A percentile compares a stretch with the other conserved stretches of the same genome.
Evolutionary conservation across 2,329 filamentous ascomycete genomes (phyloP).

Genomic region (Davidsoniella australis): DNA sequence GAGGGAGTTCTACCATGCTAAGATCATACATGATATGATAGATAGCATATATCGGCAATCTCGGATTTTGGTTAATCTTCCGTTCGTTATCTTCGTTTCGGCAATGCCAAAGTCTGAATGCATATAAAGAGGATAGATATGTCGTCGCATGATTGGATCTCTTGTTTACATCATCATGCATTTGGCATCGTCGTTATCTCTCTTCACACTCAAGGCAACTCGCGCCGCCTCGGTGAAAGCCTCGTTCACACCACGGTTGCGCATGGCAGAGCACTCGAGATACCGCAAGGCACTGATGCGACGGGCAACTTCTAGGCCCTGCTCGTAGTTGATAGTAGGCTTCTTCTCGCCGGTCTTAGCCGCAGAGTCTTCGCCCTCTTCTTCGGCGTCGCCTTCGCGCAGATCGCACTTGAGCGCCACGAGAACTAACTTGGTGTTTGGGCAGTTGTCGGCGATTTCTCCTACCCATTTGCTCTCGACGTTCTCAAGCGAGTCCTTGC

Average conservation of each 20-base stretch:
- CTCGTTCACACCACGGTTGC: constrained; percentile 94
- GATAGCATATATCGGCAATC: too few relatives aligned
- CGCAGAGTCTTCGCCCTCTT: constrained; percentile 36
- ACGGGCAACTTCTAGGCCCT: constrained; percentile 78
- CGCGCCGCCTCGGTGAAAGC: constrained; percentile 95
- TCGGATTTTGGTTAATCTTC: too few relatives aligned
- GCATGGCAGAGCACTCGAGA: constrained; percentile 95
- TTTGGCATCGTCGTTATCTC: constrained; percentile 44
- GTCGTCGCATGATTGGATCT: too few relatives aligned
- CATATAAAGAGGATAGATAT: too few relatives aligned
- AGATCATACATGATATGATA: too few relatives aligned
- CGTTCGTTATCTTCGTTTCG: too few relatives aligned
- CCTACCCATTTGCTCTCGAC: constrained; percentile 97
- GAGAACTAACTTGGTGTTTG: constrained; percentile 82
- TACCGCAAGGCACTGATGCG: constrained; percentile 87
- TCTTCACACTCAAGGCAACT: constrained; percentile 64
- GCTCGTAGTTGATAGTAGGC: constrained; percentile 73
- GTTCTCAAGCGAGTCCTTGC: constrained; percentile 91
- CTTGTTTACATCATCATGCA: constrained; percentile 40
- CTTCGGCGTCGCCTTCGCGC: constrained; percentile 57
- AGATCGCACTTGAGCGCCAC: constrained; percentile 95
- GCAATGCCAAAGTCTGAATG: too few relatives aligned
- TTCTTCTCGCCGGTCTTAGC: constrained; percentile 38
- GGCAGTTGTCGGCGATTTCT: constrained; percentile 96
- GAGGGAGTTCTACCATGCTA: too few relatives aligned